Percentiles rank a stretch among this genome's conserved stretches.
Conservation (phyloP, 139 green algal genomes). For the Coccomyxa sp. region DNA sequence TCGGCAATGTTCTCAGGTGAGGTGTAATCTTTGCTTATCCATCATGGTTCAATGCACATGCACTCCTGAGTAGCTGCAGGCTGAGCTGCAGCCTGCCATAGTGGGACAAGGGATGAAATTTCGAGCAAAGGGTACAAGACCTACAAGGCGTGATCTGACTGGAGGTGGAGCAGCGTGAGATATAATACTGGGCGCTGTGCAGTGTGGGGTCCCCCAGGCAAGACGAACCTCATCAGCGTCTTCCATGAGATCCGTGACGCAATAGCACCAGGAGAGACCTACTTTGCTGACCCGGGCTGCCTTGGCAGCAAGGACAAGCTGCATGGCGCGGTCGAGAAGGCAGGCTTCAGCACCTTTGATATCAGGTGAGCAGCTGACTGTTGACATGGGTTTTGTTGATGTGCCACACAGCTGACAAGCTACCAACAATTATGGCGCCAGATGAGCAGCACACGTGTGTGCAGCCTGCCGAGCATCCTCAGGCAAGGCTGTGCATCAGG, state of each 20-base stretch:
- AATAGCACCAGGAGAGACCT: neutral
- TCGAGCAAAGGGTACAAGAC: neutral
- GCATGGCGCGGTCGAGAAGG: neutral
- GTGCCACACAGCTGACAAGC: neutral
- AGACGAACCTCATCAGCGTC: neutral
- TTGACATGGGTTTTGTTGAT: neutral
- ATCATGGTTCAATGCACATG: neutral
- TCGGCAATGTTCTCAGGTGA: neutral
- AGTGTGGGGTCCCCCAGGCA: neutral
- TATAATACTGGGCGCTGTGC: neutral
- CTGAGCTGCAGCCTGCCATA: neutral
- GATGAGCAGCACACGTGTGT: too few relatives aligned
- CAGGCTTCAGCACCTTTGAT: neutral
- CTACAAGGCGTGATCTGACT: neutral
- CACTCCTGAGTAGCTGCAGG: neutral
- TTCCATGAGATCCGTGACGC: neutral
- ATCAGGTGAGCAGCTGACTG: neutral
- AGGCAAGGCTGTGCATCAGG: neutral
- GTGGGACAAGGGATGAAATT: neutral
- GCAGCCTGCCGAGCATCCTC: too few relatives aligned
- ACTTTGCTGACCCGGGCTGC: neutral
- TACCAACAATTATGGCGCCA: neutral
- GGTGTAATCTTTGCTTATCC: neutral
- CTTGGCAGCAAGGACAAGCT: neutral
- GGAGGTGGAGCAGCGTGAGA: neutral